Base-by-base conservation (phyloP, 345 rosid genomes). In the Eutrema japonicum region DNA sequence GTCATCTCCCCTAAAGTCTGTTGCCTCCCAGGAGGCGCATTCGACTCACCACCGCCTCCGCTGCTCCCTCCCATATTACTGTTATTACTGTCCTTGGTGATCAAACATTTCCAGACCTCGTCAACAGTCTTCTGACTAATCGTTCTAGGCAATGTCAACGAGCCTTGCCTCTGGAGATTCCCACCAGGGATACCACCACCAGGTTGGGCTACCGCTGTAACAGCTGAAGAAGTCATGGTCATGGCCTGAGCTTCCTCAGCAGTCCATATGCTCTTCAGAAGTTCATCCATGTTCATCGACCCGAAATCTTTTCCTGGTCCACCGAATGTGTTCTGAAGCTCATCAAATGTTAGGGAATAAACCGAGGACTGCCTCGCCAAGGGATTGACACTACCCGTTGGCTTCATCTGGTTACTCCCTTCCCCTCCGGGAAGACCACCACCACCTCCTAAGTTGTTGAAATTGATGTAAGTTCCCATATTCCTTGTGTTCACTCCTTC, bases 251-350 rank as follows among this genome's bases (percentile, higher is more conserved):
- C 87, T 83, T 90, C 98, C 78, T 92, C 99, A 35, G 92, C 99
- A 63, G 82, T 87, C 92, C 96, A 95, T 66, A 95, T 83, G 72
- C 78, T 95, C 73, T 89, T 95, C 71, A 95, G 56, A 56, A 95
- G 82, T 78, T 95, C 99, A 50, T 95, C 99, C 96, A 95, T 95
- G 81, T 95, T 95, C 94, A 95, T 88, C 7, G 98, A 95, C 36
- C 99, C 99, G 16, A 92, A 85, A 72, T 95, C 98, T 84, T 87
- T 95, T 4, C 92, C 91, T 4, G 84, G 64, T 27, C 92, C 98
- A 50, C 89, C 85, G 70, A 85, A 73, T 5, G 93, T 85, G 84
- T 59, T 90, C 65, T 92, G 99, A 36, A 95, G 79, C 85, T 90
- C 99, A 60, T 90, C 97, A 50, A 95, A 86, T 8, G 99, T 95